Percentiles rank a stretch among this genome's conserved stretches.
These are phyloP conservation scores for Aspergillus hiratsukae DNA, from an alignment of 2,329 filamentous ascomycete genomes.

Conservation along the genomic window DNA sequence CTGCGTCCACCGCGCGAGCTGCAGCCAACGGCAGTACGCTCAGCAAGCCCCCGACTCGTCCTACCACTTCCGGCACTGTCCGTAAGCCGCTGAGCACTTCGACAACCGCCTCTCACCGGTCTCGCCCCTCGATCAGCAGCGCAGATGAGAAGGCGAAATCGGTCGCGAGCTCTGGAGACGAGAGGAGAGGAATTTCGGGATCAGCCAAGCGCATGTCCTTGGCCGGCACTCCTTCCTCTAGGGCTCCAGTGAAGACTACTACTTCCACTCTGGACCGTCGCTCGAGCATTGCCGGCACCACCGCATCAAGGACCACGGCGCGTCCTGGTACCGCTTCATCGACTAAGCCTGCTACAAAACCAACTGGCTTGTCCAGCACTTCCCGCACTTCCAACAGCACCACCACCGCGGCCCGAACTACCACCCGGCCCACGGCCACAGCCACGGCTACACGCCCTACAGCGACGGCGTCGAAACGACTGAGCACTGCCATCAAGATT, in stretches of 20 bases:
- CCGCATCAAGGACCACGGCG: conserved; percentile 24
- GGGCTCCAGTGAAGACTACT: conserved; percentile 30
- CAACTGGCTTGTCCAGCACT: conserved; percentile 20
- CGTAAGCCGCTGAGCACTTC: conserved; percentile 36
- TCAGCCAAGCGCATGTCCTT: conserved; percentile 45
- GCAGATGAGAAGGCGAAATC: conserved; percentile 40
- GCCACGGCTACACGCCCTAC: conserved; percentile 14
- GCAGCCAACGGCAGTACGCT: conserved; percentile 35
- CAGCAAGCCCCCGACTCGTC: conserved; percentile 44
- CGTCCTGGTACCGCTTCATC: conserved; percentile 21
- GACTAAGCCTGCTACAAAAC: conserved; percentile 21
- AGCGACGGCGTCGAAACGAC: conserved; percentile 29
- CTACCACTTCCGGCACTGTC: conserved; percentile 27
- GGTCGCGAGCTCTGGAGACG: conserved; percentile 42
- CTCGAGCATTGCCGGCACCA: conserved; percentile 34
- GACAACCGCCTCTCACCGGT: conserved; percentile 36
- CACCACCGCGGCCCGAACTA: conserved; percentile 16
- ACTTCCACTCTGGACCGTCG: conserved; percentile 35
- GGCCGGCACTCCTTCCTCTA: conserved; percentile 33
- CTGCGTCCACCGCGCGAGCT: conserved; percentile 24
- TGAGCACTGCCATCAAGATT: conserved; percentile 32
- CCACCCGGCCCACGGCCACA: conserved; percentile 16
- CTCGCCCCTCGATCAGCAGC: conserved; percentile 40
- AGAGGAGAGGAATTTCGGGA: conserved; percentile 40
- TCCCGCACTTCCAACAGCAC: conserved; percentile 21